Evolutionary conservation across 1,284 basidiomycete species (phyloP).

Genomic region (Pyrrhoderma noxium): DNA sequence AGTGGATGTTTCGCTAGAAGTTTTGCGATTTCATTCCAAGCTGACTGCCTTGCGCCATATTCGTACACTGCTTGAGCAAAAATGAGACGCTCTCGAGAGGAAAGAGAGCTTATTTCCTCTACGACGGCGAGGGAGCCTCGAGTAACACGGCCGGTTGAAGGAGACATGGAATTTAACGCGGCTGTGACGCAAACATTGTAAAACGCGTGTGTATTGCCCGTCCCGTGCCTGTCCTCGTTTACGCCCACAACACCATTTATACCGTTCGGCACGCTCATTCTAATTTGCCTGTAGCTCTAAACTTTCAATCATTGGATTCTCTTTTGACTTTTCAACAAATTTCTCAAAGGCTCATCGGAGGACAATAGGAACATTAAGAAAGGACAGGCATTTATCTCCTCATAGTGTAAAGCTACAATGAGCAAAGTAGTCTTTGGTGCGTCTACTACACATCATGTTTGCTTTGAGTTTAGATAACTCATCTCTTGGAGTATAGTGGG

Average conservation of each 20-base stretch:
- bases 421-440: conserved; percentile 47
- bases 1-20: conserved; percentile 63
- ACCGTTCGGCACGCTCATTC: too few species aligned
- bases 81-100: conserved; percentile 59
- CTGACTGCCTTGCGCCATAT: conserved; percentile 51
- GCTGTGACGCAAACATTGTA: too few species aligned
- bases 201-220: too few species aligned
- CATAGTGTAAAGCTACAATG: too few species aligned
- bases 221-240: too few species aligned
- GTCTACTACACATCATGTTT: conserved; percentile 16
- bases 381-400: too few species aligned
- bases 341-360: too few species aligned
- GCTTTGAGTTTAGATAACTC: not conserved
- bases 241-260: too few species aligned
- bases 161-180: not conserved
- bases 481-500: conserved; percentile 44
- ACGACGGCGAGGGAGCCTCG: conserved; percentile 14
- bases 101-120: conserved; percentile 28
- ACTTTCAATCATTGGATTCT: too few species aligned
- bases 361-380: too few species aligned
- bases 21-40: conserved; percentile 67
- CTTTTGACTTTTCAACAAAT: too few species aligned
- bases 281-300: too few species aligned
- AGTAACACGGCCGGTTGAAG: conserved; percentile 14
- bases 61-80: conserved; percentile 83